Evolutionary conservation across 371 early-diverging fungal genomes (phyloP).

Genomic region (Zychaea mexicana): DNA sequence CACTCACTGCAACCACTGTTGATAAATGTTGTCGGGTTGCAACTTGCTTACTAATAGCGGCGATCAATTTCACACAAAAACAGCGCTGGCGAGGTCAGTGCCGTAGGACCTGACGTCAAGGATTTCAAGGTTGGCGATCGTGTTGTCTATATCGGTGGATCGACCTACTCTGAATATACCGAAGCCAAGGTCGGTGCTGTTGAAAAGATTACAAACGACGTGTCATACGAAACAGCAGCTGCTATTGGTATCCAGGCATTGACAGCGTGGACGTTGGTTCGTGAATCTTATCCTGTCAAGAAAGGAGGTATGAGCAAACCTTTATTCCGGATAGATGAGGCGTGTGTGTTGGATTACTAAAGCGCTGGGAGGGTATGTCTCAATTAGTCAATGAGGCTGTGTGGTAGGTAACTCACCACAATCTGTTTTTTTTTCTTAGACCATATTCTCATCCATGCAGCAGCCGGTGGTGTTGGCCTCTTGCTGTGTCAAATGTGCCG

Average conservation of each 20-base stretch:
- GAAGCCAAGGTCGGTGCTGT: constrained; percentile 41
- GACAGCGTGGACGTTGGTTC: constrained; percentile 82
- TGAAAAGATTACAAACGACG: constrained; percentile 56
- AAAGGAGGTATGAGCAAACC: constrained; percentile 46
- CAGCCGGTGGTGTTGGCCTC: constrained; percentile 91
- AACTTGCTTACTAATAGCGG: background rate
- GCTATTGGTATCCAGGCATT: constrained; percentile 74
- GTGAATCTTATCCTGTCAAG: constrained; percentile 74
- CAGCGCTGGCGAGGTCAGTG: constrained; percentile 22
- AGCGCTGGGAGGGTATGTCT: too few species aligned
- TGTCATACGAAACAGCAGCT: constrained; percentile 70
- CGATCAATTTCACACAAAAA: background rate
- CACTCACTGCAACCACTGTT: background rate
- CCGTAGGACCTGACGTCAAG: constrained; percentile 69
- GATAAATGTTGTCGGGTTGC: background rate
- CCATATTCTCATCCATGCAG: constrained; percentile 86
- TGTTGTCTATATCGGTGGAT: constrained; percentile 73
- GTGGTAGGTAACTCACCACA: too few species aligned
- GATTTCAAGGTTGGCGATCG: constrained; percentile 80
- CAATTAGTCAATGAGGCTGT: too few species aligned
- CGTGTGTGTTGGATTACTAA: too few species aligned
- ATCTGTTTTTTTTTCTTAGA: constrained; percentile 45
- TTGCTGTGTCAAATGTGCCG: constrained; percentile 78
- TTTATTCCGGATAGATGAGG: too few species aligned
- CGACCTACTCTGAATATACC: constrained; percentile 82